phyloP scores from a whole-genome alignment of 139 green algal species.

The Tetraselmis striata region DNA sequence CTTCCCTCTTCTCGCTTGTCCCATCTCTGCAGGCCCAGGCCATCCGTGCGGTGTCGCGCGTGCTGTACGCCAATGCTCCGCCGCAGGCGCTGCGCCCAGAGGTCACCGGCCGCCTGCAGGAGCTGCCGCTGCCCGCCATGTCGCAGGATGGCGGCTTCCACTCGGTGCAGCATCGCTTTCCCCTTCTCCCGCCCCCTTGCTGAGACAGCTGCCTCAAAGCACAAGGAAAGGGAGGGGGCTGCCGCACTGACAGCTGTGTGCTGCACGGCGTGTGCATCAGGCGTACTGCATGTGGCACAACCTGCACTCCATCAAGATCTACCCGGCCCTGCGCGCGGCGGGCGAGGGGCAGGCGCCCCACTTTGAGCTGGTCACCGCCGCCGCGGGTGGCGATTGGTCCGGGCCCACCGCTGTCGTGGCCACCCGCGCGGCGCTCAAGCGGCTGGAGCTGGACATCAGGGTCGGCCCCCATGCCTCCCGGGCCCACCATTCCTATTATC shows the following conservation, averaged over 20 bases:
- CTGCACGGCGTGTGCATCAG: too few relatives aligned
- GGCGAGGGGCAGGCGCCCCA: not conserved
- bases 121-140: not conserved
- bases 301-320: not conserved
- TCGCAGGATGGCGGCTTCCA: not conserved
- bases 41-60: not conserved
- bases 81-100: not conserved
- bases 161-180: not conserved
- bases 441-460: not conserved
- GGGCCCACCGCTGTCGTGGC: not conserved
- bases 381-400: not conserved
- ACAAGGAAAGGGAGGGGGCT: not conserved
- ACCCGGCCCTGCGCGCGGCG: not conserved
- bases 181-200: too few relatives aligned
- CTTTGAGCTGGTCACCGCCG: not conserved
- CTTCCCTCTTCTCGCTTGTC: not conserved
- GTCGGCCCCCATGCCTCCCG: too few relatives aligned
- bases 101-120: not conserved
- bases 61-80: not conserved
- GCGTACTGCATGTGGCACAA: not conserved
- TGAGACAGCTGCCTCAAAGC: not conserved
- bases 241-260: too few relatives aligned
- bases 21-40: not conserved
- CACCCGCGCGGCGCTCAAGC: not conserved
- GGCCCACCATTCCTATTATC: too few relatives aligned